A percentile compares a stretch with the other conserved stretches of the same genome.
Evolutionary conservation across 1,284 basidiomycete species (phyloP).

Genomic region (Leccinum brunneo-olivaceum): DNA sequence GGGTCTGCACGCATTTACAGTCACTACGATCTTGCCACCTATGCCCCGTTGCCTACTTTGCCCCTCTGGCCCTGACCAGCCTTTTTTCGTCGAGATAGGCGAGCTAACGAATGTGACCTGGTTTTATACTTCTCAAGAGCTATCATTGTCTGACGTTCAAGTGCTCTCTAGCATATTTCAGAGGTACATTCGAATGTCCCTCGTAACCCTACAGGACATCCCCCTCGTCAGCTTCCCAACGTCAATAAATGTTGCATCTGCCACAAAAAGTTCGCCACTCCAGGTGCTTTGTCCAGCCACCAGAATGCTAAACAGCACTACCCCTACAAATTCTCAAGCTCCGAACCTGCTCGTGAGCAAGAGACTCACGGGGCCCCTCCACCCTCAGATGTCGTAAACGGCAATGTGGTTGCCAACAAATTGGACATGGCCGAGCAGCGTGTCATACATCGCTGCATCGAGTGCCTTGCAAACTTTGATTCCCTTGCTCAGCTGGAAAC

Average conservation of each 20-base stretch:
- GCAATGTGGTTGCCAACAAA: slow-evolving; percentile 1
- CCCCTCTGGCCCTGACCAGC: slow-evolving; percentile 20
- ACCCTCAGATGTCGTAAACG: neutral
- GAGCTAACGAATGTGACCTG: slow-evolving; percentile 19
- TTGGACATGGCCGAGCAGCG: slow-evolving; percentile 2
- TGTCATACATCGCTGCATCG: slow-evolving; percentile 14
- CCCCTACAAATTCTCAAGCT: slow-evolving; percentile 4
- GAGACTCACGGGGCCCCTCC: slow-evolving; percentile 3
- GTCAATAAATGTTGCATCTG: slow-evolving; percentile 21
- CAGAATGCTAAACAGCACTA: slow-evolving; percentile 22
- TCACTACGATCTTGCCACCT: slow-evolving; percentile 15
- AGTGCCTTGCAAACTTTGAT: slow-evolving; percentile 19
- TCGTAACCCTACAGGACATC: neutral
- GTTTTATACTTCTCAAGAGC: neutral
- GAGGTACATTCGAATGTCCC: slow-evolving; percentile 13
- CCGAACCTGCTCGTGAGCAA: slow-evolving; percentile 1
- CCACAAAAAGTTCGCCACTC: slow-evolving; percentile 22
- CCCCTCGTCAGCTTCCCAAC: slow-evolving; percentile 4
- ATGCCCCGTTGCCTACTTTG: slow-evolving; percentile 28
- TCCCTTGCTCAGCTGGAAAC: slow-evolving; percentile 18
- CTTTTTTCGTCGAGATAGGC: slow-evolving; percentile 16
- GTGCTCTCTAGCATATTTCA: slow-evolving; percentile 22
- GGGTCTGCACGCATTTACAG: slow-evolving; percentile 10
- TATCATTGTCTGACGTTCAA: slow-evolving; percentile 8
- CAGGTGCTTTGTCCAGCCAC: slow-evolving; percentile 16